Percentiles rank a stretch among this genome's conserved stretches.
Evolutionary conservation across 139 green algal genomes (phyloP).

Genomic region (Bryopsis sp.): DNA sequence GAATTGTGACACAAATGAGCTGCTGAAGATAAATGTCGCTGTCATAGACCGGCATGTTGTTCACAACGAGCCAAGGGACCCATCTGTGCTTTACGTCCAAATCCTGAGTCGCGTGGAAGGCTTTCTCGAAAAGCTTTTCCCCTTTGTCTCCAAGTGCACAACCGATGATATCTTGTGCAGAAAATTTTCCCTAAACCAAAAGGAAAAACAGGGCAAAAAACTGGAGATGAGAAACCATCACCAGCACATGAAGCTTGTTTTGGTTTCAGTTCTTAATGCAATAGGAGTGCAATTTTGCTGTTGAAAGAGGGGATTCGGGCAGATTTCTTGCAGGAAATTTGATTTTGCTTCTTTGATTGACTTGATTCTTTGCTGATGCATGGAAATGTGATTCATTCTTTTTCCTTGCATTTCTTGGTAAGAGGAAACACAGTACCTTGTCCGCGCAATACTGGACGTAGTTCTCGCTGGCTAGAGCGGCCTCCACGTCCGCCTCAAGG

Average conservation of each 20-base stretch:
- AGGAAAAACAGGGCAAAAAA: too few relatives aligned
- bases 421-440: not conserved
- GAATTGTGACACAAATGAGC: too few relatives aligned
- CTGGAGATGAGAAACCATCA: too few relatives aligned
- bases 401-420: not conserved
- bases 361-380: not conserved
- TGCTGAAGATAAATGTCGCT: too few relatives aligned
- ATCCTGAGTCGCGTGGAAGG: not conserved
- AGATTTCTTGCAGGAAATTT: not conserved
- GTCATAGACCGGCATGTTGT: conserved; percentile 13
- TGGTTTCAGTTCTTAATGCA: too few relatives aligned
- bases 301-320: not conserved
- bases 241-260: too few relatives aligned
- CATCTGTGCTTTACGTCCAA: conserved; percentile 1
- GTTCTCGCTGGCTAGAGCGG: not conserved
- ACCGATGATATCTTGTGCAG: not conserved
- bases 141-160: not conserved
- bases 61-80: conserved; percentile 16
- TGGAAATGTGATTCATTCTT: not conserved
- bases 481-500: conserved; percentile 11
- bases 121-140: not conserved
- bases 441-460: not conserved
- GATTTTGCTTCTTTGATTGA: too few relatives aligned
- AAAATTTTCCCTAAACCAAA: not conserved
- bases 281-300: not conserved